phyloP scores from a whole-genome alignment of 2,329 filamentous ascomycete species.

The Penicillium sp. region DNA sequence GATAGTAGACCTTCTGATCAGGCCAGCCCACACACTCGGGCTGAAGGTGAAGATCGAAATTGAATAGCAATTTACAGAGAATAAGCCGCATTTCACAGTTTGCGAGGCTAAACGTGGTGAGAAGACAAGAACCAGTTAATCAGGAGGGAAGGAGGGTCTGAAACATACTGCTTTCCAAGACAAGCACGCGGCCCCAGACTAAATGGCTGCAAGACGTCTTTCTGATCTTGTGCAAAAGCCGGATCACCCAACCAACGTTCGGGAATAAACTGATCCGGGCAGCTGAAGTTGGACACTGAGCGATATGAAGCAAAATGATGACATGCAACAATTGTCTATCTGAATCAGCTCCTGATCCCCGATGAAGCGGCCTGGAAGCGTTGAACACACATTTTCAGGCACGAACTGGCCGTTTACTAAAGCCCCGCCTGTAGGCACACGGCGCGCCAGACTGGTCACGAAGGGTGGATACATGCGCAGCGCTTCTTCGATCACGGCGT shows the following conservation, averaged over 20 bases:
- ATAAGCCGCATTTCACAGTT: slow-evolving; percentile 29
- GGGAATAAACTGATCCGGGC: slow-evolving; percentile 30
- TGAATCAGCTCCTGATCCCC: neutral
- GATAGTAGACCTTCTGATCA: slow-evolving; percentile 24
- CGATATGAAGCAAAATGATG: slow-evolving; percentile 29
- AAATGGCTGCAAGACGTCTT: slow-evolving; percentile 35
- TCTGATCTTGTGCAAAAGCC: slow-evolving; percentile 23
- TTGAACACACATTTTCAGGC: slow-evolving; percentile 25
- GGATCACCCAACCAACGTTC: slow-evolving; percentile 36
- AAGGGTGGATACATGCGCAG: slow-evolving; percentile 51
- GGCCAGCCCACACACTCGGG: slow-evolving; percentile 21
- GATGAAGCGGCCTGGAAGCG: neutral
- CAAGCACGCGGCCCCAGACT: slow-evolving; percentile 39
- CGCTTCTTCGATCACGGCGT: slow-evolving; percentile 51
- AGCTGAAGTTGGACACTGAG: slow-evolving; percentile 26
- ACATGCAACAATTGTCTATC: slow-evolving; percentile 19
- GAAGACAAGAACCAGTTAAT: neutral
- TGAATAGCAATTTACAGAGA: slow-evolving; percentile 27
- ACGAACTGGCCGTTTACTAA: slow-evolving; percentile 38
- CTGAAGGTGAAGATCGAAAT: slow-evolving; percentile 25
- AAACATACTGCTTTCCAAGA: slow-evolving; percentile 33
- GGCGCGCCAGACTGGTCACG: slow-evolving; percentile 27
- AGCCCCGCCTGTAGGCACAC: slow-evolving; percentile 32
- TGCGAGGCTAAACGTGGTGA: slow-evolving; percentile 18
- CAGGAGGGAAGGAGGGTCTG: neutral